These are phyloP conservation scores for Aspergillus transmontanensis DNA, from an alignment of 2,329 filamentous ascomycete species.

Conservation along the genomic window DNA sequence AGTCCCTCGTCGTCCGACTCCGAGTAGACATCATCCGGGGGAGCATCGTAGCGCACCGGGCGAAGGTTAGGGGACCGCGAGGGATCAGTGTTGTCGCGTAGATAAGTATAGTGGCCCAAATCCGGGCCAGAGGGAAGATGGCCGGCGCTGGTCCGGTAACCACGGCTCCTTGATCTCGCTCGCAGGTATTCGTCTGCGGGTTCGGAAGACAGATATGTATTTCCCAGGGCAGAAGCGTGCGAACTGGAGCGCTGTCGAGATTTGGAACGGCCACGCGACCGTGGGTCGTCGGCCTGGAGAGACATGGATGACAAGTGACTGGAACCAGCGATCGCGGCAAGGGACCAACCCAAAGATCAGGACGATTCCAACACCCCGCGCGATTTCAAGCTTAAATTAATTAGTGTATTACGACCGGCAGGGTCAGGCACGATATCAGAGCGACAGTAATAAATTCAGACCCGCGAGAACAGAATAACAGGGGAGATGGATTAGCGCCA, in stretches of 20 bases:
- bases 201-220: slow-evolving; percentile 33
- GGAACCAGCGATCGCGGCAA: slow-evolving; percentile 9
- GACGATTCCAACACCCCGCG: background rate
- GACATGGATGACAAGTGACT: slow-evolving; percentile 29
- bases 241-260: slow-evolving; percentile 49
- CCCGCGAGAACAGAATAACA: background rate
- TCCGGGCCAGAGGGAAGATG: slow-evolving; percentile 27
- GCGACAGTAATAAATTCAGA: background rate
- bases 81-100: slow-evolving; percentile 24
- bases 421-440: background rate
- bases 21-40: slow-evolving; percentile 30
- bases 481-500: background rate
- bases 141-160: slow-evolving; percentile 22
- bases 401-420: background rate
- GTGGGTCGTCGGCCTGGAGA: slow-evolving; percentile 44
- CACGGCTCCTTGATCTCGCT: slow-evolving; percentile 22
- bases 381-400: background rate
- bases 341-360: background rate
- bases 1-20: slow-evolving; percentile 38
- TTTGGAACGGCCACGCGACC: slow-evolving; percentile 48
- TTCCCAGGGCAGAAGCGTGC: slow-evolving; percentile 39
- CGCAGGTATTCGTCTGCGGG: slow-evolving; percentile 29
- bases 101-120: slow-evolving; percentile 23
- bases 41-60: slow-evolving; percentile 24
- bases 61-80: slow-evolving; percentile 24